Evolutionary conservation across 225 moss, liverwort and hornwort species (phyloP).

Genomic region (Polytrichum formosum): DNA sequence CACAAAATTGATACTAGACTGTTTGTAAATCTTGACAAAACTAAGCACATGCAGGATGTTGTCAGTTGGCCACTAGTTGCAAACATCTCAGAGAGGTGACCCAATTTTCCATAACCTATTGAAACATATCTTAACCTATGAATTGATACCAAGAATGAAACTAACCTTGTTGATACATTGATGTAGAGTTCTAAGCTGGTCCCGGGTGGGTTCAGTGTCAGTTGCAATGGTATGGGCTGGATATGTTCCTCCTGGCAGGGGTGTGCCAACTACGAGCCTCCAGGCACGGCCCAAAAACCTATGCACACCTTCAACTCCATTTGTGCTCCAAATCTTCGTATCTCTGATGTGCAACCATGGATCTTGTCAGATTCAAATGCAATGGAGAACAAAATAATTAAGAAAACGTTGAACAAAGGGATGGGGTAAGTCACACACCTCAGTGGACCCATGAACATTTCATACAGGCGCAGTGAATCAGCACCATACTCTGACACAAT

Average conservation of each 20-base stretch:
- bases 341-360: conserved; percentile 39
- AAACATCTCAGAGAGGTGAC: too few relatives aligned
- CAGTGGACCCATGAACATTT: conserved; percentile 99
- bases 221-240: conserved; percentile 61
- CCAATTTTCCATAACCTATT: too few relatives aligned
- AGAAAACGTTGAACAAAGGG: too few relatives aligned
- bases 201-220: conserved; percentile 52
- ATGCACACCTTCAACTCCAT: conserved; percentile 95
- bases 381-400: neutral
- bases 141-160: neutral
- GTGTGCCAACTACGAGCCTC: conserved; percentile 79
- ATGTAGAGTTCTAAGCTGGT: conserved; percentile 82
- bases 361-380: neutral
- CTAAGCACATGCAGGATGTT: too few relatives aligned
- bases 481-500: conserved; percentile 86
- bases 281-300: conserved; percentile 92
- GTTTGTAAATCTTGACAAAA: too few relatives aligned
- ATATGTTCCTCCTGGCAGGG: conserved; percentile 45
- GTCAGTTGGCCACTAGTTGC: too few relatives aligned
- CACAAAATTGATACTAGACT: too few relatives aligned
- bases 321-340: conserved; percentile 92
- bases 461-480: conserved; percentile 91
- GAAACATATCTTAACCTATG: too few relatives aligned
- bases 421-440: conserved; percentile 32
- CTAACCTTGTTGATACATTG: conserved; percentile 81